Conservation (phyloP, 306 rosid species). For the Carpinus fangiana region DNA sequence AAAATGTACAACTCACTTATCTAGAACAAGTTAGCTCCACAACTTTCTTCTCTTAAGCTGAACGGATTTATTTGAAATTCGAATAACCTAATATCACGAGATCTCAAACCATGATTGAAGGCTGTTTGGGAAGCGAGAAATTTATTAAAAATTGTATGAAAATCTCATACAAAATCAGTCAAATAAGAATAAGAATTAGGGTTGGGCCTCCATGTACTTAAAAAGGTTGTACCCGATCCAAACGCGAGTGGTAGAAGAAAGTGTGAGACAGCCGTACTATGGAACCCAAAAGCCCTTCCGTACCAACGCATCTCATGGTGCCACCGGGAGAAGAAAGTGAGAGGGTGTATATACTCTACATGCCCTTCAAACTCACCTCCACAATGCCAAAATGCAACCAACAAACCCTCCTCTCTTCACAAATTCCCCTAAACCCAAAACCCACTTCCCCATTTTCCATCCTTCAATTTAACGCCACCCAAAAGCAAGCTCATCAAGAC, state of each 20-base stretch:
- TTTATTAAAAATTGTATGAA: too few relatives aligned
- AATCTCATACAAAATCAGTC: too few relatives aligned
- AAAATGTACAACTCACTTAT: too few relatives aligned
- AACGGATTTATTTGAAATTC: too few relatives aligned
- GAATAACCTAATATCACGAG: too few relatives aligned
- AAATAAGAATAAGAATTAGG: not conserved
- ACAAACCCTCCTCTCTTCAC: not conserved
- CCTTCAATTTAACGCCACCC: conserved; percentile 6
- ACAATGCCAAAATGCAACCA: not conserved
- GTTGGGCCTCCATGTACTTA: not conserved
- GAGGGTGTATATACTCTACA: not conserved
- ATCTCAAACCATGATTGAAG: too few relatives aligned
- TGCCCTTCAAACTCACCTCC: not conserved
- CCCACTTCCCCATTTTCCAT: not conserved
- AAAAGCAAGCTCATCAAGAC: not conserved
- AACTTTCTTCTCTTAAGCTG: too few relatives aligned
- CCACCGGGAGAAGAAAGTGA: not conserved
- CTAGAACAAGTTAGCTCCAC: too few relatives aligned
- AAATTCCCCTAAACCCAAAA: not conserved
- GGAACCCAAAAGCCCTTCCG: not conserved
- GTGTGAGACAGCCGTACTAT: not conserved
- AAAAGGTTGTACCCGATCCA: not conserved
- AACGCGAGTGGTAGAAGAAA: not conserved
- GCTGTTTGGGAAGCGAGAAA: too few relatives aligned
- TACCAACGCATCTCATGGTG: not conserved